Evolutionary conservation across 2,329 filamentous ascomycete species (phyloP).

Genomic region (Colletotrichum chlorophyti): DNA sequence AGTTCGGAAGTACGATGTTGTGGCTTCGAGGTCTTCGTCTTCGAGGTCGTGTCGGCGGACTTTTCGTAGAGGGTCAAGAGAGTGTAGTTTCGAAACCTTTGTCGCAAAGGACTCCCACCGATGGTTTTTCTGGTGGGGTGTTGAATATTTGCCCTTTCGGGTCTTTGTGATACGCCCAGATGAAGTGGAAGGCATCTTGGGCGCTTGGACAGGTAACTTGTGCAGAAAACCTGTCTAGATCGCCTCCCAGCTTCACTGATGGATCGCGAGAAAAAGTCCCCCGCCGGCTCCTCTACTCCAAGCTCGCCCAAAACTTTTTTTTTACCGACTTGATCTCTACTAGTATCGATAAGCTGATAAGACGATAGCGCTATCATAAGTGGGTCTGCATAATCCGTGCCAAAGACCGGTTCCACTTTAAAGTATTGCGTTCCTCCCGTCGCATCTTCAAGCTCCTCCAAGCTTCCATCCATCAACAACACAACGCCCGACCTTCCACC

Average conservation of each 20-base stretch:
- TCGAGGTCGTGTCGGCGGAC: constrained; percentile 86
- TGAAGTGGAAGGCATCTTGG: constrained; percentile 66
- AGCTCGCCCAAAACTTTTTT: constrained; percentile 29
- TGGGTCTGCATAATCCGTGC: too few relatives aligned
- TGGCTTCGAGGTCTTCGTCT: constrained; percentile 75
- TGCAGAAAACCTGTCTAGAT: constrained; percentile 23
- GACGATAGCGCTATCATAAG: constrained; percentile 16
- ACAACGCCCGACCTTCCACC: neutral
- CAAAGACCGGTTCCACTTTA: constrained; percentile 13
- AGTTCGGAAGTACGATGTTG: constrained; percentile 86
- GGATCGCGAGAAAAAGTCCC: constrained; percentile 28
- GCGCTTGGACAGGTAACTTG: constrained; percentile 26
- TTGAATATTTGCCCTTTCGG: constrained; percentile 73
- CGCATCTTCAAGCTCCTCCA: constrained; percentile 17
- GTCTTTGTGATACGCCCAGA: constrained; percentile 74
- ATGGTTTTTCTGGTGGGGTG: constrained; percentile 81
- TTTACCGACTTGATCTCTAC: constrained; percentile 20
- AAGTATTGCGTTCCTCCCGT: constrained; percentile 16
- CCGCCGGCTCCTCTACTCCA: constrained; percentile 10
- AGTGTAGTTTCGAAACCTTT: constrained; percentile 88
- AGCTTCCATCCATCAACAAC: constrained; percentile 19
- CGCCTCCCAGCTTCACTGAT: constrained; percentile 30
- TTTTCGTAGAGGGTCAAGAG: constrained; percentile 88
- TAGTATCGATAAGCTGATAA: constrained; percentile 31
- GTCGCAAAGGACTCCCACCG: constrained; percentile 90